phyloP scores from a whole-genome alignment of 805 yeast genomes.

The Yarrowia hollandica region DNA sequence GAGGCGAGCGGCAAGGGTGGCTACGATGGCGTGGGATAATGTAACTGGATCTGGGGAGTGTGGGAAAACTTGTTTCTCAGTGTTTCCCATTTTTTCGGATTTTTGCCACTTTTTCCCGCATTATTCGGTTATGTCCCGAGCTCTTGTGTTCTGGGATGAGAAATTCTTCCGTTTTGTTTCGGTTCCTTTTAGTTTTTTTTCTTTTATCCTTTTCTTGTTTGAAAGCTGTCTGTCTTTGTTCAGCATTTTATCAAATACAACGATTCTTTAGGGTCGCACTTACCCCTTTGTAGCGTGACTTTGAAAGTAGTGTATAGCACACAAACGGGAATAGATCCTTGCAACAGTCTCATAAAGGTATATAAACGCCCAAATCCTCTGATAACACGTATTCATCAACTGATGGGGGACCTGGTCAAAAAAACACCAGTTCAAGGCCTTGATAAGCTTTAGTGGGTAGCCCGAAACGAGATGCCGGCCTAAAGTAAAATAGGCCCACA shows the following conservation, averaged over 20 bases:
- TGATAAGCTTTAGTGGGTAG: slow-evolving; percentile 3
- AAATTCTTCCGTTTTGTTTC: too few relatives aligned
- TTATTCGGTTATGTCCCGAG: too few relatives aligned
- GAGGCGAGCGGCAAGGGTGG: not conserved
- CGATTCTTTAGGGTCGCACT: not conserved
- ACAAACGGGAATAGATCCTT: too few relatives aligned
- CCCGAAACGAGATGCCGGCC: slow-evolving; percentile 22
- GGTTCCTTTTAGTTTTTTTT: not conserved
- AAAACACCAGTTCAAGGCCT: too few relatives aligned
- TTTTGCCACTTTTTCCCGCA: not conserved
- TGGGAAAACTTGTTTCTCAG: not conserved
- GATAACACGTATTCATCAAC: too few relatives aligned
- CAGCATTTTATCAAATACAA: not conserved
- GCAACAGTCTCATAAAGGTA: too few relatives aligned
- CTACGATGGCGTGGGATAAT: not conserved
- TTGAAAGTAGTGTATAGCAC: not conserved
- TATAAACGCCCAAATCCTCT: too few relatives aligned
- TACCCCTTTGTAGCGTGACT: slow-evolving; percentile 5
- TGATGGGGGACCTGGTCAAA: too few relatives aligned
- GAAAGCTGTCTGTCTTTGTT: not conserved
- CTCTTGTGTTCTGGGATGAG: not conserved
- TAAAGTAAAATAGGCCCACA: slow-evolving; percentile 22
- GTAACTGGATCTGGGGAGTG: too few relatives aligned
- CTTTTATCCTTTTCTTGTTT: not conserved
- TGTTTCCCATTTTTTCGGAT: too few relatives aligned